Evolutionary conservation across 164 flowering plant genomes (phyloP).

Genomic region (Liriodendron chinense): DNA sequence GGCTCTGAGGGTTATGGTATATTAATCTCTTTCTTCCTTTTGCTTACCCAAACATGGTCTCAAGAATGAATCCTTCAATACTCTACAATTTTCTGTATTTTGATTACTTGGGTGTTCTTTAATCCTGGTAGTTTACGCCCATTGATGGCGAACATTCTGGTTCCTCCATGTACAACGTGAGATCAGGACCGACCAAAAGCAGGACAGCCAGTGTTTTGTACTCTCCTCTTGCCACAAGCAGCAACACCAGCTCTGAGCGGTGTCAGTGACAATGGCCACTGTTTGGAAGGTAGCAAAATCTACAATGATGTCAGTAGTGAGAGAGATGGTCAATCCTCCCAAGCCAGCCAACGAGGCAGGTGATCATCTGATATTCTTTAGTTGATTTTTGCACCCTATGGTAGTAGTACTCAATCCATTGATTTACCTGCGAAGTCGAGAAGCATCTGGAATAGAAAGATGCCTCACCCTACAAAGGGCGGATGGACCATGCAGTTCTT

Average conservation of each 20-base stretch:
- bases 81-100: not conserved
- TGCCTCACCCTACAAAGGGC: constrained; percentile 5
- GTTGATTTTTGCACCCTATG: not conserved
- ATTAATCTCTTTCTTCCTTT: not conserved
- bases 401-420: not conserved
- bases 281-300: constrained; percentile 46
- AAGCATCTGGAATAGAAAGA: constrained; percentile 12
- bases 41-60: too few species aligned
- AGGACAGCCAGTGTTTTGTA: constrained; percentile 53
- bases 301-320: constrained; percentile 53
- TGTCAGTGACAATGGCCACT: constrained; percentile 43
- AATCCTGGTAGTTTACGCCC: constrained; percentile 67
- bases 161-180: constrained; percentile 83
- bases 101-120: constrained; percentile 6
- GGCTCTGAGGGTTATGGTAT: constrained; percentile 94
- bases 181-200: constrained; percentile 66
- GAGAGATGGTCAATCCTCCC: constrained; percentile 53
- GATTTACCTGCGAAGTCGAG: not conserved
- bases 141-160: constrained; percentile 70
- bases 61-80: not conserved
- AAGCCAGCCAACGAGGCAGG: constrained; percentile 48
- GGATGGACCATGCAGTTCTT: not conserved
- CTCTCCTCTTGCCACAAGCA: constrained; percentile 92
- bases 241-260: constrained; percentile 87
- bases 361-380: constrained; percentile 14